These are phyloP conservation scores for Bruguiera gymnorhiza DNA, from an alignment of 345 rosid genomes.

Conservation along the genomic window DNA sequence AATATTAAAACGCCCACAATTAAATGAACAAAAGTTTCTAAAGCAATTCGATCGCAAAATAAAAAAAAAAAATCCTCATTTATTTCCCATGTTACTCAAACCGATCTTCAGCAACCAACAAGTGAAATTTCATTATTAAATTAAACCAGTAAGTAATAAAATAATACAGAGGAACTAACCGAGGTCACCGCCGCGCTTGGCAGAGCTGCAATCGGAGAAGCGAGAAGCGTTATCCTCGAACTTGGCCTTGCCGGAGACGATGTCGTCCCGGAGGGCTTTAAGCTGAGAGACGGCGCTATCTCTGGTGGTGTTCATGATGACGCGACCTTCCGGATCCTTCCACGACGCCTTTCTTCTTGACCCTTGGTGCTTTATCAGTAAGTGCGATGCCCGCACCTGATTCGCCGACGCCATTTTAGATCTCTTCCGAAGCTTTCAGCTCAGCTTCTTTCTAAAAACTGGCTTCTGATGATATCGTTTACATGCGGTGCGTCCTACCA, in stretches of 20 bases:
- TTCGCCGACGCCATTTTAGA: conserved; percentile 22
- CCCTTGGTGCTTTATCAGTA: conserved; percentile 88
- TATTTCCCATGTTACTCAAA: too few relatives aligned
- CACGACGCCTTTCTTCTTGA: conserved; percentile 92
- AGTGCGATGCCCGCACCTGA: conserved; percentile 82
- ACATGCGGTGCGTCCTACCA: too few relatives aligned
- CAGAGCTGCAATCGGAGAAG: conserved; percentile 89
- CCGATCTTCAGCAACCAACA: neutral
- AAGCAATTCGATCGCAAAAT: too few relatives aligned
- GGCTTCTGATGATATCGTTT: conserved; percentile 14
- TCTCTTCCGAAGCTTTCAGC: conserved; percentile 15
- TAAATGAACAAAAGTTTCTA: too few relatives aligned
- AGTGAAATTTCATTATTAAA: neutral
- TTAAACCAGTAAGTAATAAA: neutral
- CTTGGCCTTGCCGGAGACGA: conserved; percentile 68
- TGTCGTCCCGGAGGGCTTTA: conserved; percentile 65
- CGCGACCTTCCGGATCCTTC: conserved; percentile 94
- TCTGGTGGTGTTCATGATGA: conserved; percentile 59
- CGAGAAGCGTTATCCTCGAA: conserved; percentile 78
- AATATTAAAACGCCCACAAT: too few relatives aligned
- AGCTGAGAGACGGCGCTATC: conserved; percentile 76
- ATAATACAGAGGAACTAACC: conserved; percentile 39
- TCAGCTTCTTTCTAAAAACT: neutral
- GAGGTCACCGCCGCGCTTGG: conserved; percentile 94
- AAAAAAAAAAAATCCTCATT: too few relatives aligned